A percentile compares a stretch with the other conserved stretches of the same genome.
Conservation (phyloP, 2,329 filamentous ascomycete species). For the Clonostachys sp. region DNA sequence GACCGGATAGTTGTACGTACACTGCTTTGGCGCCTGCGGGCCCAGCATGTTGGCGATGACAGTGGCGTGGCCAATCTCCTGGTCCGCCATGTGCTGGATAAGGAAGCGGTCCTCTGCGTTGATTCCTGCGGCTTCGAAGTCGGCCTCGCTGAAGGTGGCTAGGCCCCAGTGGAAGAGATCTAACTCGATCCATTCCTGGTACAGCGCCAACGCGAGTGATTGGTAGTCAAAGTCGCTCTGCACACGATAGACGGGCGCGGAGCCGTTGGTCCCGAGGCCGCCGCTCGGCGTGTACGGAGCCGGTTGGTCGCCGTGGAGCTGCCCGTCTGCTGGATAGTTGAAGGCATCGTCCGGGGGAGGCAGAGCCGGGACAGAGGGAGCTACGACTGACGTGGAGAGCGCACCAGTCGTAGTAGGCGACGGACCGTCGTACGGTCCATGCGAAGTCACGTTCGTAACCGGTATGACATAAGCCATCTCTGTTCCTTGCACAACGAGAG, state of each 20-base stretch:
- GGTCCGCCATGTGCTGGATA: slow-evolving; percentile 72
- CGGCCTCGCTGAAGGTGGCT: slow-evolving; percentile 60
- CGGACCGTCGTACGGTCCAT: slow-evolving; percentile 64
- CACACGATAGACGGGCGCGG: slow-evolving; percentile 69
- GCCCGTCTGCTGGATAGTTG: slow-evolving; percentile 67
- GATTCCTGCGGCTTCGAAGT: slow-evolving; percentile 67
- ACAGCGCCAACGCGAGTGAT: slow-evolving; percentile 68
- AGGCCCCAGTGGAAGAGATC: slow-evolving; percentile 79
- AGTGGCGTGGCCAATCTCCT: slow-evolving; percentile 75
- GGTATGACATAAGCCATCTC: slow-evolving; percentile 13
- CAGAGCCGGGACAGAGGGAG: slow-evolving; percentile 50
- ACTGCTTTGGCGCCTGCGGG: slow-evolving; percentile 63
- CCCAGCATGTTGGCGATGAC: slow-evolving; percentile 76
- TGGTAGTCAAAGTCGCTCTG: slow-evolving; percentile 82
- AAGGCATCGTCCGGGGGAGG: slow-evolving; percentile 58
- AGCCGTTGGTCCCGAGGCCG: slow-evolving; percentile 75
- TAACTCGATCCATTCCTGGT: slow-evolving; percentile 82
- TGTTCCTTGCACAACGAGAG: background rate
- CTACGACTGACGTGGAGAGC: slow-evolving; percentile 46
- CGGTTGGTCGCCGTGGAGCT: slow-evolving; percentile 62
- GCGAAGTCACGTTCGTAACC: slow-evolving; percentile 55
- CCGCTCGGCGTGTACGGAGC: slow-evolving; percentile 69
- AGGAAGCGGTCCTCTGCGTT: slow-evolving; percentile 65
- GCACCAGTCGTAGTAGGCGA: slow-evolving; percentile 68
- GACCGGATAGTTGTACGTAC: slow-evolving; percentile 79